Base-by-base conservation (phyloP, 345 rosid genomes). In the Salix arbutifolia region DNA sequence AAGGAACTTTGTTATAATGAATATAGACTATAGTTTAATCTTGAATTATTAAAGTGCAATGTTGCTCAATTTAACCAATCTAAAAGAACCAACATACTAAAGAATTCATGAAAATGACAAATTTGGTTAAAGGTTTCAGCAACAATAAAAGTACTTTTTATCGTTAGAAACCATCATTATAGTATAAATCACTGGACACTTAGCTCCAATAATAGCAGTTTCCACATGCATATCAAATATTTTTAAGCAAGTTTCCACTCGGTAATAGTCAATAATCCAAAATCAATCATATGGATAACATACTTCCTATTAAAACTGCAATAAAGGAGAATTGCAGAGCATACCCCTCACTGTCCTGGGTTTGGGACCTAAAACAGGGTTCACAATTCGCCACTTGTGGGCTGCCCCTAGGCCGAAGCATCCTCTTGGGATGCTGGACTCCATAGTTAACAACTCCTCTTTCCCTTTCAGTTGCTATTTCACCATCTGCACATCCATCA, bases 381-480 rank as follows among this genome's bases (percentile, higher is more conserved):
- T 96, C 98, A 23, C 94, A 92, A 44, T 86, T 91, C 56, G 85
- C 80, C 74, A 88, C 80, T 78, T 90, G 97, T 70, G 98, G 97
- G 80, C 98, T 94, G 65, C 97, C 96, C 83, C 97, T 91, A 26
- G 99, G 91, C 72, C 97, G 85, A 70, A 88, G 94, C 98, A 94
- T 90, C 87, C 97, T 88, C 91, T 92, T 96, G 69, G 96, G 91
- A 86, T 92, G 98, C 84, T 96, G 99, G 78, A 92, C 92, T 78
- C 98, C 99, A 80, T 86, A 86, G 78, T 80, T 88, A 78, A 96
- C 87, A 69, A 77, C 85, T 72, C 91, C 99, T 80, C 90, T 92
- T 70, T 96, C 99, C 87, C 90, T 91, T 76, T 92, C 99, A 42
- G 85, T 56, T 56, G 82, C 84, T 61, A 91, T 95, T 79, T 96